A percentile compares a stretch with the other conserved stretches of the same genome.
Conservation (phyloP, 495 filamentous ascomycete genomes). For the Aspergillus coremiiformis region DNA sequence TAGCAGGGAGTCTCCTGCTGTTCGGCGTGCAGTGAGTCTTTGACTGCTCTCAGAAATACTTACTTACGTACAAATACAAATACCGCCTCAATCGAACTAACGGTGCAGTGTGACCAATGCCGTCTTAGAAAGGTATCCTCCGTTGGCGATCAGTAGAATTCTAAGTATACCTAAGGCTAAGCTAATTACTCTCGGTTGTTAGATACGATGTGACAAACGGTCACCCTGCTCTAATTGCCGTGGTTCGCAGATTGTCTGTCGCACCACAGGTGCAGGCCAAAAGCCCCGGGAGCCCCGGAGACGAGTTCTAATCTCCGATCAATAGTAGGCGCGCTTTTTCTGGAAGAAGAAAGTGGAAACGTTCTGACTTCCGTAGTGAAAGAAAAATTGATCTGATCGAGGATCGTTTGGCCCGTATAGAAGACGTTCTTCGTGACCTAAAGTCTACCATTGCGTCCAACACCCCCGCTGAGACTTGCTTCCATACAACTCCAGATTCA, state of each 20-base stretch:
- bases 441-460: conserved; percentile 11
- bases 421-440: conserved; percentile 39
- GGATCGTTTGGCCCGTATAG: conserved; percentile 53
- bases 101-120: conserved; percentile 42
- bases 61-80: not conserved
- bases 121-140: conserved; percentile 42
- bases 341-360: not conserved
- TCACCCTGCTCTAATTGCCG: conserved; percentile 43
- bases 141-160: not conserved
- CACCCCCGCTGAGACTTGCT: conserved; percentile 3
- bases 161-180: not conserved
- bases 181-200: not conserved
- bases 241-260: conserved; percentile 37
- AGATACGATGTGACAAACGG: conserved; percentile 41
- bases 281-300: conserved; percentile 52
- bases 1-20: conserved; percentile 15
- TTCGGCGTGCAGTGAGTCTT: conserved; percentile 29
- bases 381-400: conserved; percentile 63
- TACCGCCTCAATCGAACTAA: conserved; percentile 3
- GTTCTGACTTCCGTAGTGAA: conserved; percentile 39
- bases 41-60: conserved; percentile 4
- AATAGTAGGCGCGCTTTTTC: conserved; percentile 53
- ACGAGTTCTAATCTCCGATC: conserved; percentile 58
- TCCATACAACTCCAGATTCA: conserved; percentile 16
- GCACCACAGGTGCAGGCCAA: conserved; percentile 54